Conservation (phyloP, 148 eudicot genomes). For the Chenopodium album region DNA sequence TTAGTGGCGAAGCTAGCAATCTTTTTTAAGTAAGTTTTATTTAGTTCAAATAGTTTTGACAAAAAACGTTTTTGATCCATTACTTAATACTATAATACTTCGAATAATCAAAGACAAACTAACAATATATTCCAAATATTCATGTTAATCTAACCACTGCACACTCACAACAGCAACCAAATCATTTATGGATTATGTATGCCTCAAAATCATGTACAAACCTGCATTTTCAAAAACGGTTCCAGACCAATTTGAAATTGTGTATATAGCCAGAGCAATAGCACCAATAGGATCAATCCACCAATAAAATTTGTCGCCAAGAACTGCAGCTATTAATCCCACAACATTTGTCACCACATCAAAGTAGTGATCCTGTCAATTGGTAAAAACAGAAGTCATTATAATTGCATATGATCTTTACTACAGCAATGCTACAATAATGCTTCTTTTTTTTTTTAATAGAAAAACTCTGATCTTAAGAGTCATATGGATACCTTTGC, state of each 20-base stretch:
- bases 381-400: background rate
- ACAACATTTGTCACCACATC: slow-evolving; percentile 79
- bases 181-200: too few relatives aligned
- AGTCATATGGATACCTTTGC: slow-evolving; percentile 47
- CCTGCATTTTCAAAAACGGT: slow-evolving; percentile 84
- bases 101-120: too few relatives aligned
- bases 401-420: background rate
- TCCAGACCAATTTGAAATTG: slow-evolving; percentile 71
- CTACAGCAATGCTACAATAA: background rate
- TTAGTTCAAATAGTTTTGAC: too few relatives aligned
- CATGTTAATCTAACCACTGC: too few relatives aligned
- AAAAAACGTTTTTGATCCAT: too few relatives aligned
- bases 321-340: slow-evolving; percentile 68
- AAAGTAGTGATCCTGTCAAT: slow-evolving; percentile 68
- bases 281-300: slow-evolving; percentile 83
- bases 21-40: too few relatives aligned
- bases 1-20: too few relatives aligned
- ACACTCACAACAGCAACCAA: too few relatives aligned
- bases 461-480: background rate
- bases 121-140: too few relatives aligned
- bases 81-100: too few relatives aligned
- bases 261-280: slow-evolving; percentile 56
- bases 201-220: too few relatives aligned
- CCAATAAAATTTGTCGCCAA: slow-evolving; percentile 67
- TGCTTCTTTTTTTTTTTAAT: background rate